A percentile compares a stretch with the other conserved stretches of the same genome.
Conservation (phyloP, 768 basidiomycete genomes). For the Clitopilus passeckerianus region DNA sequence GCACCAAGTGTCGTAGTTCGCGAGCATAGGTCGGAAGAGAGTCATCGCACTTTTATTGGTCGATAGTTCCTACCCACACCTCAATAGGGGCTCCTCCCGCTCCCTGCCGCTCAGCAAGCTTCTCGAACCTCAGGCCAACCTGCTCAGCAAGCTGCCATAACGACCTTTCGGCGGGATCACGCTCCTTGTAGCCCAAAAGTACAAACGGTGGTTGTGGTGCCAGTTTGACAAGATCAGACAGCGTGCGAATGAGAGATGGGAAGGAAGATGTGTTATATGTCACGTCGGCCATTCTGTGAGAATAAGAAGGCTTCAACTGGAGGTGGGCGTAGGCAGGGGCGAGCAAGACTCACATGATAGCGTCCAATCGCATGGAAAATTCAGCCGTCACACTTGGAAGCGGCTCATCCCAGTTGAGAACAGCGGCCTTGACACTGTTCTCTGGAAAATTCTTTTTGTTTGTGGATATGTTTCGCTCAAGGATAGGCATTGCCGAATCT, state of each 20-base stretch:
- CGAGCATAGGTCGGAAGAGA: not conserved
- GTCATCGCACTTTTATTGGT: not conserved
- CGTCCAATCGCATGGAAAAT: conserved; percentile 41
- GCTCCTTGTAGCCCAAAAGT: conserved; percentile 82
- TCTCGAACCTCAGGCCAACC: conserved; percentile 50
- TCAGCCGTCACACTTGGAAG: conserved; percentile 41
- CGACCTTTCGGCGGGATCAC: conserved; percentile 69
- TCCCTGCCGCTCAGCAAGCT: conserved; percentile 51
- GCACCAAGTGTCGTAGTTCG: not conserved
- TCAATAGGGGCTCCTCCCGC: conserved; percentile 64
- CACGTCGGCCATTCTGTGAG: conserved; percentile 84
- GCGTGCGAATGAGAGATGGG: conserved; percentile 66
- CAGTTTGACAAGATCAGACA: conserved; percentile 42
- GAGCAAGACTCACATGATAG: conserved; percentile 56
- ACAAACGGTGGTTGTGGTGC: conserved; percentile 34
- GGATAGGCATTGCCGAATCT: conserved; percentile 81
- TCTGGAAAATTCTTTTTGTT: conserved; percentile 33
- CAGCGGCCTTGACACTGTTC: conserved; percentile 24
- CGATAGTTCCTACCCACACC: conserved; percentile 54
- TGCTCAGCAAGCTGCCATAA: conserved; percentile 61
- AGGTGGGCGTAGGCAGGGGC: not conserved
- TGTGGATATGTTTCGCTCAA: conserved; percentile 61
- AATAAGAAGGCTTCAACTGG: not conserved
- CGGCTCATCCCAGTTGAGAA: conserved; percentile 74
- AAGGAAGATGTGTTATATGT: conserved; percentile 90